phyloP scores from a whole-genome alignment of 805 yeast species.

The Candida wancherniae region DNA sequence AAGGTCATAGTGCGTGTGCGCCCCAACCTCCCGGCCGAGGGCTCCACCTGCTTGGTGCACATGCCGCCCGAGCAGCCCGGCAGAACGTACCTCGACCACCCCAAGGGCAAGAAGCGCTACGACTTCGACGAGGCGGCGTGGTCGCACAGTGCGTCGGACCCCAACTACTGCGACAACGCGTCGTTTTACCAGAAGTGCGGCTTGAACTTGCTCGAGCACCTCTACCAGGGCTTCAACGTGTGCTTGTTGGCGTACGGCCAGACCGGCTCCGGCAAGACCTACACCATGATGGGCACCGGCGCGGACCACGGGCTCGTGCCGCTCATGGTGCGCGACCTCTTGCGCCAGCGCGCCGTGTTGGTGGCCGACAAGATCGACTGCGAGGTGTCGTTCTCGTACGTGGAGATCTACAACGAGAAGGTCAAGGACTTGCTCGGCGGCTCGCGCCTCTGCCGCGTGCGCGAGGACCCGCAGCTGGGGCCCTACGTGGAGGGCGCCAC shows the following conservation, averaged over 20 bases:
- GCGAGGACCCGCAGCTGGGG: slow-evolving; percentile 63
- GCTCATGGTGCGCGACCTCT: slow-evolving; percentile 47
- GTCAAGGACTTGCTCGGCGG: slow-evolving; percentile 55
- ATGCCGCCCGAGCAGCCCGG: slow-evolving; percentile 26
- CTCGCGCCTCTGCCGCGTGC: slow-evolving; percentile 40
- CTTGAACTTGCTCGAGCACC: slow-evolving; percentile 48
- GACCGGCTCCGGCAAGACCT: slow-evolving; percentile 40
- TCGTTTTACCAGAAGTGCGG: slow-evolving; percentile 54
- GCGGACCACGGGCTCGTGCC: slow-evolving; percentile 36
- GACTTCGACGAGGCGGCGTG: slow-evolving; percentile 50
- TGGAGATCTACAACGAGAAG: slow-evolving; percentile 76
- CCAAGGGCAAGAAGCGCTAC: slow-evolving; percentile 35
- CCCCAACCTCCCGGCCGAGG: slow-evolving; percentile 37
- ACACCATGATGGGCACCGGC: slow-evolving; percentile 40
- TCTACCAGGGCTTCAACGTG: slow-evolving; percentile 44
- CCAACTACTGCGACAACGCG: slow-evolving; percentile 43
- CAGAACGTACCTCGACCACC: slow-evolving; percentile 18
- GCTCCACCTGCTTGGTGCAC: slow-evolving; percentile 21
- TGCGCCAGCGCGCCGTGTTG: slow-evolving; percentile 37
- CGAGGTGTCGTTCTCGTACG: slow-evolving; percentile 49
- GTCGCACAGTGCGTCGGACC: slow-evolving; percentile 36
- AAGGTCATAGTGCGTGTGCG: slow-evolving; percentile 52
- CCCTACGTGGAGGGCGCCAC: slow-evolving; percentile 68
- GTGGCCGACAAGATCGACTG: slow-evolving; percentile 35
- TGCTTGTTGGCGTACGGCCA: slow-evolving; percentile 42